Conservation (phyloP, 2,329 filamentous ascomycete species). For the Fusarium sp. region DNA sequence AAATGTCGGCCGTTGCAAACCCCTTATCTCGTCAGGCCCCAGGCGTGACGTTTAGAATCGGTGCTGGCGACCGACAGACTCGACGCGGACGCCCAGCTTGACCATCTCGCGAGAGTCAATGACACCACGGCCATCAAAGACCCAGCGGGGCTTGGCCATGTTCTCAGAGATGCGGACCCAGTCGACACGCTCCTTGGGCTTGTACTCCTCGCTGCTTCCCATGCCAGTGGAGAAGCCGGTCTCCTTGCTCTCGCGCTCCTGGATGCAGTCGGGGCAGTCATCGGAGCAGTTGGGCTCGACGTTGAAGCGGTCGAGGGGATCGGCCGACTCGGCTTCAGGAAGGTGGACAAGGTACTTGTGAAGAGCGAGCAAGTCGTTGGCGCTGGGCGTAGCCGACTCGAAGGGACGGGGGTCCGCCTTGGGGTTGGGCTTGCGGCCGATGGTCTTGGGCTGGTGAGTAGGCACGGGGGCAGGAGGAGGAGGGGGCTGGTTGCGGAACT, state of each 20-base stretch:
- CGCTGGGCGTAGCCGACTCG: slow-evolving; percentile 48
- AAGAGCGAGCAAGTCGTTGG: slow-evolving; percentile 61
- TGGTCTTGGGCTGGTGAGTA: slow-evolving; percentile 46
- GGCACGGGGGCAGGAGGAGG: slow-evolving; percentile 46
- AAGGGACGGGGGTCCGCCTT: slow-evolving; percentile 63
- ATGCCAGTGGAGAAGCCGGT: slow-evolving; percentile 57
- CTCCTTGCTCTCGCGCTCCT: slow-evolving; percentile 53
- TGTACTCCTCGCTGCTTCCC: slow-evolving; percentile 58
- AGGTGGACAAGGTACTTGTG: slow-evolving; percentile 60
- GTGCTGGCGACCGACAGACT: slow-evolving; percentile 64
- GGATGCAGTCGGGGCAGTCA: slow-evolving; percentile 63
- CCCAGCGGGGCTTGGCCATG: slow-evolving; percentile 66
- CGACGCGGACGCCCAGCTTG: slow-evolving; percentile 63
- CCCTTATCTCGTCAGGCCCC: slow-evolving; percentile 14
- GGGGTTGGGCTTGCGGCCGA: slow-evolving; percentile 53
- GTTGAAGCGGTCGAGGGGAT: slow-evolving; percentile 61
- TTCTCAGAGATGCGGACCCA: slow-evolving; percentile 62
- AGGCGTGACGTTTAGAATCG: slow-evolving; percentile 48
- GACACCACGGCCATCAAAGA: slow-evolving; percentile 68
- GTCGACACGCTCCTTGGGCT: slow-evolving; percentile 61
- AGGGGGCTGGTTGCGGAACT: slow-evolving; percentile 61
- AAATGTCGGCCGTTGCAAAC: slow-evolving; percentile 35
- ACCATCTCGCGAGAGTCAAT: slow-evolving; percentile 62
- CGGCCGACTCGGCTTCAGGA: slow-evolving; percentile 46
- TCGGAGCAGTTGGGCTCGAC: slow-evolving; percentile 58